Base-by-base conservation (phyloP, 2,329 filamentous ascomycete species). In the Fusarium mundagurra region DNA sequence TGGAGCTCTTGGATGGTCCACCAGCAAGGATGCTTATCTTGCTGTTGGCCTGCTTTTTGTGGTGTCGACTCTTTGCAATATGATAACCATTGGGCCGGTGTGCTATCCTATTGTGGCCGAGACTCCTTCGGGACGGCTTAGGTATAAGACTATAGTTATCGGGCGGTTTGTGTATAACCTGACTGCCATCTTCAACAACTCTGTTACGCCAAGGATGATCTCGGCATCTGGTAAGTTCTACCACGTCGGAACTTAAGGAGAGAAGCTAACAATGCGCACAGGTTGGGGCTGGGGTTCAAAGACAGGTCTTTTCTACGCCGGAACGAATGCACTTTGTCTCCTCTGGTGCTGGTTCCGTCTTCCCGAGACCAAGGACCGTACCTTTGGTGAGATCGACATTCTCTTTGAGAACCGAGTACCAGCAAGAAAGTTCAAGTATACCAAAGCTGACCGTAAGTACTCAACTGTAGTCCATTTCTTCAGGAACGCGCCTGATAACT, bases 101-200 rank as follows among this genome's bases (percentile, higher is more conserved):
- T 81, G 81, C 45, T 84, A 84, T 74, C 81, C 81, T 6, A 80
- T 84, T 33, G 81, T 84, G 1, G 77, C 83, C 3, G 83, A 85
- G 74, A 79, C 82, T 5, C 84, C 85, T 0, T 86, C 85, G 0
- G 83, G 82, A 4, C 81, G 85, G 17, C 81, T 88, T 4, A 81
- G 84, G 16, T 81, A 83, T 39, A 85, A 86, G 78, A 86, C 85
- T 1, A 84, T 87, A 2, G 83, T 84, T 3, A 77, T 88, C 17
- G 83, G 84, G 0, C 76, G 85, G 12, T 83, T 82, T 47, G 77
- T 82, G 10, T 87, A 86, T 74, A 85, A 86, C 61, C 72, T 86
- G 5, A 78, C 80, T 47, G 82, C 81, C 57, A 83, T 88, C 24
- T 73, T 84, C n/a, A 80, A 83, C 44, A 83, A 81, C n/a, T 67